phyloP scores from a whole-genome alignment of 2,329 filamentous ascomycete species.

The Hymenoscyphus infarciens region DNA sequence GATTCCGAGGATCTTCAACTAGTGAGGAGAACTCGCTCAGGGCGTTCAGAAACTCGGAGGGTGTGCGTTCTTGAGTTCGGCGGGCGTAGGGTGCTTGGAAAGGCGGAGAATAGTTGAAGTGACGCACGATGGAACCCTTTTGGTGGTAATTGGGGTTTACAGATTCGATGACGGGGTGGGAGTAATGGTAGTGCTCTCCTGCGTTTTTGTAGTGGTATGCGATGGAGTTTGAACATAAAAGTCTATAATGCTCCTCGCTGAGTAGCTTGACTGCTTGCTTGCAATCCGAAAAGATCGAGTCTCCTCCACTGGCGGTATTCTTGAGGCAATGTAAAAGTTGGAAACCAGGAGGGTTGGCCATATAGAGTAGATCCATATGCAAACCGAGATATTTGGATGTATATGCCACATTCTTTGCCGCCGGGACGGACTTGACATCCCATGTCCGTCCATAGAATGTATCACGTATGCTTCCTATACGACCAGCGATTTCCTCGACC shows the following conservation, averaged over 20 bases:
- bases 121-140: slow-evolving; percentile 2
- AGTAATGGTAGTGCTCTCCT: slow-evolving; percentile 58
- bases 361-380: slow-evolving; percentile 92
- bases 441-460: slow-evolving; percentile 92
- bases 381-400: slow-evolving; percentile 78
- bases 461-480: slow-evolving; percentile 75
- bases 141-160: not conserved
- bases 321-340: slow-evolving; percentile 88
- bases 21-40: slow-evolving; percentile 53
- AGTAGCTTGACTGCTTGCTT: slow-evolving; percentile 54
- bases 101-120: slow-evolving; percentile 71
- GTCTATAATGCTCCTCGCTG: slow-evolving; percentile 30
- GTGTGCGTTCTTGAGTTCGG: slow-evolving; percentile 7
- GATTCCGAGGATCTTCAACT: slow-evolving; percentile 53
- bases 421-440: slow-evolving; percentile 77
- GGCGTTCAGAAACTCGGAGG: slow-evolving; percentile 36
- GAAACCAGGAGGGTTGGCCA: slow-evolving; percentile 71
- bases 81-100: slow-evolving; percentile 58
- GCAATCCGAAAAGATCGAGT: slow-evolving; percentile 81
- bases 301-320: slow-evolving; percentile 75
- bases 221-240: slow-evolving; percentile 44
- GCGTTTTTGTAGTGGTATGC: slow-evolving; percentile 67
- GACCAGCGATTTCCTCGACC: slow-evolving; percentile 64
- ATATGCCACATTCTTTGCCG: slow-evolving; percentile 90
- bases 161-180: slow-evolving; percentile 52